A percentile compares a stretch with the other conserved stretches of the same genome.
These are phyloP conservation scores for Ajuga reptans DNA, from an alignment of 305 asterid genomes.

Conservation along the genomic window DNA sequence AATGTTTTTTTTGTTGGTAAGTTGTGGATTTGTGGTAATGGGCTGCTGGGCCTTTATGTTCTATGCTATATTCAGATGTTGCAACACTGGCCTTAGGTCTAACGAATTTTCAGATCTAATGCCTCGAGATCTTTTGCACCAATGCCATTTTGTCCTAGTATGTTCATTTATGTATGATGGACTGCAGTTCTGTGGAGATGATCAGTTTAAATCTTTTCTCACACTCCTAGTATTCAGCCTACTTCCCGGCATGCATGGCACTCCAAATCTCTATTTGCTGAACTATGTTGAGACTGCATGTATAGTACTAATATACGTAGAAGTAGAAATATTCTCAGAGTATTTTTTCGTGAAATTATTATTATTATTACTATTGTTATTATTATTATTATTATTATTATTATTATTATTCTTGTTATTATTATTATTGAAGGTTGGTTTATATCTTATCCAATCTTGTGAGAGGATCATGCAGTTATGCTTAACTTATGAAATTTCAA, in stretches of 20 bases:
- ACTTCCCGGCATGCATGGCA: background rate
- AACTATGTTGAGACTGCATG: conserved; percentile 6
- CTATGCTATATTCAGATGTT: conserved; percentile 11
- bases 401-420: too few relatives aligned
- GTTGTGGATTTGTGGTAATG: background rate
- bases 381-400: too few relatives aligned
- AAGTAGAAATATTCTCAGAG: background rate
- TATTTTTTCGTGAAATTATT: background rate
- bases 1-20: background rate
- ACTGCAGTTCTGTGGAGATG: conserved; percentile 2
- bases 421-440: background rate
- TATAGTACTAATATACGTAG: background rate
- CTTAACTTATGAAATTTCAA: background rate
- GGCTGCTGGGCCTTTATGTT: conserved; percentile 1
- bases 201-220: background rate
- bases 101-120: background rate
- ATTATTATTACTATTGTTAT: too few relatives aligned
- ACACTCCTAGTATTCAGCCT: background rate
- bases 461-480: conserved; percentile 2
- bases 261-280: conserved; percentile 3
- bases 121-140: conserved; percentile 5
- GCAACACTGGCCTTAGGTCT: background rate
- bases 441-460: background rate
- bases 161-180: too few relatives aligned
- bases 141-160: background rate